These are phyloP conservation scores for Penicillium ochrochloron DNA, from an alignment of 495 filamentous ascomycete species.

Conservation along the genomic window DNA sequence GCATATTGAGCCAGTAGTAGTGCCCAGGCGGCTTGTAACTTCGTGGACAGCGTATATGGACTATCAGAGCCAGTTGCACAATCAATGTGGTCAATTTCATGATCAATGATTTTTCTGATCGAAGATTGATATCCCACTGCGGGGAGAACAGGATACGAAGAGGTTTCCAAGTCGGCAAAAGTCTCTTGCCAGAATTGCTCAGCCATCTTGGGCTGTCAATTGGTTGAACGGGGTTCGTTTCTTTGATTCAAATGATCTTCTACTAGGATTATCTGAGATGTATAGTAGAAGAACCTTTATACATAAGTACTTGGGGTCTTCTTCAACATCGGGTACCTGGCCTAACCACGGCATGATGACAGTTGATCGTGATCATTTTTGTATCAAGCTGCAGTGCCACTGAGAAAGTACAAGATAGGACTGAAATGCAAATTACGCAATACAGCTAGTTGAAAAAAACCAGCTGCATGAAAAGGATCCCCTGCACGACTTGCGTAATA, in stretches of 20 bases:
- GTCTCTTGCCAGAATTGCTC: background rate
- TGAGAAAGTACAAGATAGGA: background rate
- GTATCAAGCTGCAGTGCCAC: background rate
- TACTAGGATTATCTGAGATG: background rate
- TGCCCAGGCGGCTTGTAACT: slow-evolving; percentile 3
- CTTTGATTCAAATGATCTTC: background rate
- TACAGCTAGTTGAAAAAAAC: background rate
- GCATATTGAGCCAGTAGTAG: background rate
- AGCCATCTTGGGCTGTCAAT: background rate
- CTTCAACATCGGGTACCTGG: background rate
- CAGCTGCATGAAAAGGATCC: background rate
- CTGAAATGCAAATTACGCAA: background rate
- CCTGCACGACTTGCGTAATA: too few relatives aligned
- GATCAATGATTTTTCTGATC: background rate
- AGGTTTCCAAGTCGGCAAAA: background rate
- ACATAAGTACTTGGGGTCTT: background rate
- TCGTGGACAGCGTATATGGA: background rate
- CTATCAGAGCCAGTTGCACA: background rate
- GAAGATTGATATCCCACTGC: background rate
- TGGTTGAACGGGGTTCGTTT: too few relatives aligned
- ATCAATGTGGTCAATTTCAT: background rate
- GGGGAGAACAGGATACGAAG: background rate
- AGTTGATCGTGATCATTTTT: background rate
- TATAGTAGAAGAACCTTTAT: background rate
- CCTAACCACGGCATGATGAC: background rate